These are phyloP conservation scores for Penicillium cosmopolitanum DNA, from an alignment of 495 filamentous ascomycete genomes.

Conservation along the genomic window DNA sequence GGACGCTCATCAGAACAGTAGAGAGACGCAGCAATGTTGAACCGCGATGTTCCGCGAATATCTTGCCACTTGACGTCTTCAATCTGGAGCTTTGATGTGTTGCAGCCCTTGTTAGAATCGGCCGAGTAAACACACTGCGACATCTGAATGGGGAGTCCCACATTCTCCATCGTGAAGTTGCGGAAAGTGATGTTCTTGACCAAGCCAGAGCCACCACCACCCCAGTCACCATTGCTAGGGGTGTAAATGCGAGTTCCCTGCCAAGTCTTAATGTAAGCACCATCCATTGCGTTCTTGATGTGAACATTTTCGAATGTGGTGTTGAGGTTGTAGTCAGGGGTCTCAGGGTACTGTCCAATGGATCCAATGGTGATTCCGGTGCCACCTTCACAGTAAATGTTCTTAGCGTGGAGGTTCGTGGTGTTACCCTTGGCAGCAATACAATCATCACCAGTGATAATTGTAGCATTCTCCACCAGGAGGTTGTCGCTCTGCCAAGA, in stretches of 20 bases:
- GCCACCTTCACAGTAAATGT: constrained; percentile 34
- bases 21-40: constrained; percentile 57
- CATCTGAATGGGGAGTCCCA: constrained; percentile 61
- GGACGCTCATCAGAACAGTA: constrained; percentile 52
- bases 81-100: constrained; percentile 51
- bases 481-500: constrained; percentile 37
- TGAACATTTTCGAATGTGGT: constrained; percentile 28
- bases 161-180: constrained; percentile 49
- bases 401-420: constrained; percentile 39
- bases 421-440: constrained; percentile 46
- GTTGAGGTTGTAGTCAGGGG: constrained; percentile 30
- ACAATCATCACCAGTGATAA: constrained; percentile 44
- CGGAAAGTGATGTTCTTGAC: constrained; percentile 56
- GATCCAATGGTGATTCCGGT: constrained; percentile 45
- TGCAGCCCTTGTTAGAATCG: constrained; percentile 43
- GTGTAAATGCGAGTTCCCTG: constrained; percentile 33
- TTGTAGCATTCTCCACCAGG: constrained; percentile 33
- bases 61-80: constrained; percentile 57
- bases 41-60: constrained; percentile 56
- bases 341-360: constrained; percentile 45
- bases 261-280: constrained; percentile 61
- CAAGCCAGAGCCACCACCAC: constrained; percentile 35
- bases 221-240: constrained; percentile 38
- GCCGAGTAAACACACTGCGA: constrained; percentile 60
- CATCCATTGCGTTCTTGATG: constrained; percentile 46